Evolutionary conservation across 257 asterid genomes (phyloP).

Genomic region (Mitragyna speciosa): DNA sequence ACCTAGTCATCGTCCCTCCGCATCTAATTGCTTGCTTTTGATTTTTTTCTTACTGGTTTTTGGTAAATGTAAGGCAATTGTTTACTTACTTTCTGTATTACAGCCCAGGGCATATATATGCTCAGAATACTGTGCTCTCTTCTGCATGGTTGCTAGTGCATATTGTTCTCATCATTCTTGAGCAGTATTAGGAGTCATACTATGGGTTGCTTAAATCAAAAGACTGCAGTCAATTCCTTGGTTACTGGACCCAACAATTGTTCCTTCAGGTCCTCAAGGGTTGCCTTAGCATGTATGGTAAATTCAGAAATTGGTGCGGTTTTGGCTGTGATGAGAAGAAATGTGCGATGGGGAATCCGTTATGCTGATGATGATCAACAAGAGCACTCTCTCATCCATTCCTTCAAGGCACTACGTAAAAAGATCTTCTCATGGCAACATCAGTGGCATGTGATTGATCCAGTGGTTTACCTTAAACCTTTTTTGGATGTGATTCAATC

Average conservation of each 20-base stretch:
- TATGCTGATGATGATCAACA: conserved; percentile 81
- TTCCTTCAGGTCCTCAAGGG: conserved; percentile 55
- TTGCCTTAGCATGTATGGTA: conserved; percentile 82
- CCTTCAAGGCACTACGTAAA: conserved; percentile 82
- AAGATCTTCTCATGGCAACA: conserved; percentile 72
- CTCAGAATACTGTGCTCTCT: conserved; percentile 17
- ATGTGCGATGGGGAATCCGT: conserved; percentile 93
- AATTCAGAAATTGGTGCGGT: conserved; percentile 96
- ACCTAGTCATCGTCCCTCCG: background rate
- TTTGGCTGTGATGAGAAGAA: conserved; percentile 98
- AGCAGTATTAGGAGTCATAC: conserved; percentile 31
- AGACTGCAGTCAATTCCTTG: conserved; percentile 44
- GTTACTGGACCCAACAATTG: conserved; percentile 38
- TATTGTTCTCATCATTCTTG: conserved; percentile 25
- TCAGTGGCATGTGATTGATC: conserved; percentile 75
- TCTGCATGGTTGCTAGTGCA: conserved; percentile 30
- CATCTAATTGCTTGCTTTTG: background rate
- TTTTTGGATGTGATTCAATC: conserved; percentile 88
- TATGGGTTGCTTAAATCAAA: conserved; percentile 54
- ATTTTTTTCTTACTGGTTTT: too few species aligned
- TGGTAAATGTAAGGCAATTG: too few species aligned
- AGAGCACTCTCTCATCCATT: conserved; percentile 78
- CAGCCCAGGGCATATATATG: conserved; percentile 13
- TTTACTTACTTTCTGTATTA: background rate
- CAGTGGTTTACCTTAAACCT: conserved; percentile 76